Percentiles rank a stretch among this genome's conserved stretches.
These are phyloP conservation scores for Fusarium sp. DNA, from an alignment of 2,329 filamentous ascomycete genomes.

Conservation along the genomic window DNA sequence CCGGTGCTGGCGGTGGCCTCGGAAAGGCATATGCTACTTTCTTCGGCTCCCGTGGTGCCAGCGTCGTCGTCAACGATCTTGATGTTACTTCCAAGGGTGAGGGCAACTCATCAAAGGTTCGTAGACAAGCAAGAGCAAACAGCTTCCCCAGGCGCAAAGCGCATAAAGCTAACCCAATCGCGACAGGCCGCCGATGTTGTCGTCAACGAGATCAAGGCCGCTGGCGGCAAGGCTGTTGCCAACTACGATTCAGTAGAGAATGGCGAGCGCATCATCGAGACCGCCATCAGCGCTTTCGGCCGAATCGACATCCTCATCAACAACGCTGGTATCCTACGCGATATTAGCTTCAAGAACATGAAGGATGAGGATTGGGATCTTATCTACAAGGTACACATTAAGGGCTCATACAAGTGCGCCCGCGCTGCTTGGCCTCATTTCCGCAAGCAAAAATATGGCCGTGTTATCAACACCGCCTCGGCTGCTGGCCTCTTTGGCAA, in stretches of 20 bases:
- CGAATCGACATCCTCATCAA: conserved; percentile 96
- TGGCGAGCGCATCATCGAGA: conserved; percentile 94
- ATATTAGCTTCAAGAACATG: conserved; percentile 99
- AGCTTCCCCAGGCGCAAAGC: conserved; percentile 5
- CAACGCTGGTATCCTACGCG: conserved; percentile 95
- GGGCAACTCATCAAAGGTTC: conserved; percentile 85
- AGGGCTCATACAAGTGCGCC: conserved; percentile 94
- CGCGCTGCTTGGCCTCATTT: conserved; percentile 97
- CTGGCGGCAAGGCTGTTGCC: conserved; percentile 94
- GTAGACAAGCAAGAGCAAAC: conserved; percentile 29
- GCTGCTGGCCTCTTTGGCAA: conserved; percentile 94
- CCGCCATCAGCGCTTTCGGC: conserved; percentile 82
- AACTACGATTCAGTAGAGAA: conserved; percentile 97
- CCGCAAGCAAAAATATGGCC: conserved; percentile 97
- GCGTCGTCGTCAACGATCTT: conserved; percentile 96
- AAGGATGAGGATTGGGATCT: conserved; percentile 97
- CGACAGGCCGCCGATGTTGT: conserved; percentile 82
- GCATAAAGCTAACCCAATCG: conserved; percentile 39
- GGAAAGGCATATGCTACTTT: conserved; percentile 88
- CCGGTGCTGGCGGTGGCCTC: conserved; percentile 82
- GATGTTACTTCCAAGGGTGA: conserved; percentile 94
- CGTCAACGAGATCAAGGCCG: conserved; percentile 84
- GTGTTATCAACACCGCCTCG: conserved; percentile 97
- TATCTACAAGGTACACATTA: conserved; percentile 91
- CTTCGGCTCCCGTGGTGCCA: conserved; percentile 91